Evolutionary conservation across 2,329 filamentous ascomycete species (phyloP), one percentile per base, ranked within the genome.

Genomic region (Talaromyces verruculosus): DNA sequence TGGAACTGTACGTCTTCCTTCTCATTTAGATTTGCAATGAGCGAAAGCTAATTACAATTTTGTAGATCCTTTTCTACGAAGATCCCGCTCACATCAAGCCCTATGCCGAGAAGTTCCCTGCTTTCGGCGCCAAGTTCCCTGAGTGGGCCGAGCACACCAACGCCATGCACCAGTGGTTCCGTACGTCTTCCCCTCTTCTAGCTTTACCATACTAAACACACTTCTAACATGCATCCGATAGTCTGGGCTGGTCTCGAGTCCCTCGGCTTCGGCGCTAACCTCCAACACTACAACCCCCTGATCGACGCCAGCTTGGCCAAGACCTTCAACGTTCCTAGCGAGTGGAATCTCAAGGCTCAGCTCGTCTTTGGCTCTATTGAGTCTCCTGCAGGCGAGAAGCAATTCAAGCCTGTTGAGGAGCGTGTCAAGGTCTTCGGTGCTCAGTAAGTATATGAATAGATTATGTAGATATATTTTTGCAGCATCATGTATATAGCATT

Each of bases 211-310:
- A 33, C 1, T 10, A 5, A 25, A 17, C 37, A 45, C 3, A 37
- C 5, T 7, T 45, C 51, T 67, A 59, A 67, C 65, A 57, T n/a
- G 17, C 45, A 13, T 39, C 0, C 10, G 39, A 19, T 59, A 79
- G 78, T 92, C 71, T 97, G 93, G 93, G 89, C 89, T 19, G 91
- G 89, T 3, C 87, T 97, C 65, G 91, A 93, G 81, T 84, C 89
- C 67, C 92, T 95, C 77, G 92, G 93, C 35, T 86, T 96, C 65
- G 92, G 92, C 70, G 91, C 89, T 76, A 96, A 93, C 84, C 85
- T 97, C 63, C 93, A 97, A 84, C 93, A 97, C 83, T 96, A 96
- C 84, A 95, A 92, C 85, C 92, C 92, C 22, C 79, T 97, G 66
- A 87, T 96, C 71, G 90, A 96, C 80, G 83, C 84, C 70, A 87